These are phyloP conservation scores for Gaeumannomyces sp. DNA, from an alignment of 2,329 filamentous ascomycete genomes.

Conservation along the genomic window DNA sequence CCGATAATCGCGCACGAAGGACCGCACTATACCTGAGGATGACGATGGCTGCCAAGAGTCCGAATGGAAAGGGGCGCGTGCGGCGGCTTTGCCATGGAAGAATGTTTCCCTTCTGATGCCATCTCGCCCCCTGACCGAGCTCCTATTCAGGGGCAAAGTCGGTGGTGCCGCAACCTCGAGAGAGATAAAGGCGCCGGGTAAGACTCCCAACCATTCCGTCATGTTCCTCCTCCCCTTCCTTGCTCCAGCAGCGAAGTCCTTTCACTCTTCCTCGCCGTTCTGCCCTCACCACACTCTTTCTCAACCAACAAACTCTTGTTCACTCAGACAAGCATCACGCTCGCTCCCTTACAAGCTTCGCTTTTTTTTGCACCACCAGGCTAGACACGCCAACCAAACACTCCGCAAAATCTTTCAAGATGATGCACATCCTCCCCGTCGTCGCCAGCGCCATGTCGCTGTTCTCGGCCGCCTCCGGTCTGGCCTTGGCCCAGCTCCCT, in stretches of 20 bases:
- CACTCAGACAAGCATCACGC: background rate
- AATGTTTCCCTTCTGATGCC: background rate
- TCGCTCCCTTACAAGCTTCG: background rate
- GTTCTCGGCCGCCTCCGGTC: background rate
- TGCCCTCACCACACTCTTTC: background rate
- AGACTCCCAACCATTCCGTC: background rate
- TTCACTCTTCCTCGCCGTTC: background rate
- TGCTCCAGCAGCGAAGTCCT: background rate
- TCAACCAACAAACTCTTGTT: background rate
- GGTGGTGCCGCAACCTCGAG: background rate
- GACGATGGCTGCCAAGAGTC: background rate
- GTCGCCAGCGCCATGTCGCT: slow-evolving; percentile 5
- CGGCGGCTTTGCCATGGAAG: too few relatives aligned
- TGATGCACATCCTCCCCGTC: background rate
- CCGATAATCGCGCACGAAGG: background rate
- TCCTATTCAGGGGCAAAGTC: background rate
- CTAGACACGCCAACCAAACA: background rate
- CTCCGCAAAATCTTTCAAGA: background rate
- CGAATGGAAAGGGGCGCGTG: background rate
- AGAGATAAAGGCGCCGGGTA: background rate
- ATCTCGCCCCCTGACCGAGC: too few relatives aligned
- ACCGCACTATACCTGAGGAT: background rate
- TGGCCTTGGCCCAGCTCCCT: background rate
- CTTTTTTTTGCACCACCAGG: background rate
- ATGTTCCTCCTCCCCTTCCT: background rate